Evolutionary conservation across 2,329 filamentous ascomycete genomes (phyloP).

Genomic region (Botryotinia convoluta): DNA sequence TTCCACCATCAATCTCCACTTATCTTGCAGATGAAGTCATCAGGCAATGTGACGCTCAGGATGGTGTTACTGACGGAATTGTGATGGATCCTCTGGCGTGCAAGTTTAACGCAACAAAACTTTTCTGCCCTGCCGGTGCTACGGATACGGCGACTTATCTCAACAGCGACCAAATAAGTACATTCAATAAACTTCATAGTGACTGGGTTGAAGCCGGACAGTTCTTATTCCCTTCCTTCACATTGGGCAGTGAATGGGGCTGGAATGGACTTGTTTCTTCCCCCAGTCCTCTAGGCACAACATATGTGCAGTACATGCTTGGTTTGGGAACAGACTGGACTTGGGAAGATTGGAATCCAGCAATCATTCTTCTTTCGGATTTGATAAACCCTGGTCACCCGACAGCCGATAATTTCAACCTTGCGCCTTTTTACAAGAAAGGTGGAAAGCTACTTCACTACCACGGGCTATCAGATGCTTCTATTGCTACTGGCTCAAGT

Average conservation of each 20-base stretch:
- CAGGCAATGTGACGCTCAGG: neutral
- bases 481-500: neutral
- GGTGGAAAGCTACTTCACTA: neutral
- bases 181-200: neutral
- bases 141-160: neutral
- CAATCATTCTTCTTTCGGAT: neutral
- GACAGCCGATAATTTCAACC: neutral
- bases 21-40: neutral
- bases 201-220: neutral
- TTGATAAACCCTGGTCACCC: neutral
- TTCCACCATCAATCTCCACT: neutral
- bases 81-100: neutral
- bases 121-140: neutral
- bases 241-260: neutral
- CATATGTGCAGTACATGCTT: neutral
- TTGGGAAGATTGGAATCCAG: neutral
- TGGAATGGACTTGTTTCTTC: neutral
- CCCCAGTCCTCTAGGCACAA: neutral
- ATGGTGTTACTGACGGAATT: neutral
- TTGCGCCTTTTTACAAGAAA: neutral
- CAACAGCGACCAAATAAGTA: neutral
- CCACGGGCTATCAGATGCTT: neutral
- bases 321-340: neutral
- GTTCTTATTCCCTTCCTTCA: neutral
- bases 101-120: neutral